phyloP scores from a whole-genome alignment of 345 rosid genomes.

The Linum tenue region DNA sequence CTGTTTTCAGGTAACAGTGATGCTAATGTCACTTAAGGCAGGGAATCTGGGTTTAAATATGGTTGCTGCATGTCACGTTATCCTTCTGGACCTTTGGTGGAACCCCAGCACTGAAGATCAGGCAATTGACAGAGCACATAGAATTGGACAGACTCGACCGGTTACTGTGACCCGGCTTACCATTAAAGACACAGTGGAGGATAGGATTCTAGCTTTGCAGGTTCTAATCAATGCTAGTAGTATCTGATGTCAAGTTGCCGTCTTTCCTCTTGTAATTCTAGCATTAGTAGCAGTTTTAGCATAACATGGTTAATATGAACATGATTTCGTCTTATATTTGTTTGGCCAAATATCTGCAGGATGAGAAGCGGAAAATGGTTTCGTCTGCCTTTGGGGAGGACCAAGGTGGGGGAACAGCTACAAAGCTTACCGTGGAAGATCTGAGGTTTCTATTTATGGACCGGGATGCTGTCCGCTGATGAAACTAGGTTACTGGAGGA shows the following conservation, averaged over 20 bases:
- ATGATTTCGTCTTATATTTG: conserved; percentile 6
- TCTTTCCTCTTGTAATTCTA: background rate
- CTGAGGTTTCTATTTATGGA: conserved; percentile 54
- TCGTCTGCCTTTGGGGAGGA: conserved; percentile 99
- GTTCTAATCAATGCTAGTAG: conserved; percentile 24
- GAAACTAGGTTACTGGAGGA: background rate
- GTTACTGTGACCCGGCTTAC: conserved; percentile 89
- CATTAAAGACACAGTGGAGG: conserved; percentile 75
- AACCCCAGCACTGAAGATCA: conserved; percentile 97
- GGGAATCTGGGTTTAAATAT: conserved; percentile 95
- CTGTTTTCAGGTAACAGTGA: conserved; percentile 57
- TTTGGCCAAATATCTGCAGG: conserved; percentile 34
- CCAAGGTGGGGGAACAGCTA: conserved; percentile 55
- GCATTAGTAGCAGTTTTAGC: no score
- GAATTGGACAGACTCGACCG: conserved; percentile 96
- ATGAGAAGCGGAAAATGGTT: conserved; percentile 90
- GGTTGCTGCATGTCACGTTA: conserved; percentile 95
- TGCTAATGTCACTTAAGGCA: conserved; percentile 94
- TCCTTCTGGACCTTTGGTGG: conserved; percentile 98
- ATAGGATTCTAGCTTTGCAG: conserved; percentile 81
- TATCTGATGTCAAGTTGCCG: background rate
- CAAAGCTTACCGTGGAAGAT: conserved; percentile 80
- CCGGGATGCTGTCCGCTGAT: conserved; percentile 9
- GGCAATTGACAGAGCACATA: conserved; percentile 94
- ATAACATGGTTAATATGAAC: background rate